phyloP scores from a whole-genome alignment of 805 yeast species.

The Nakazawaea populi region DNA sequence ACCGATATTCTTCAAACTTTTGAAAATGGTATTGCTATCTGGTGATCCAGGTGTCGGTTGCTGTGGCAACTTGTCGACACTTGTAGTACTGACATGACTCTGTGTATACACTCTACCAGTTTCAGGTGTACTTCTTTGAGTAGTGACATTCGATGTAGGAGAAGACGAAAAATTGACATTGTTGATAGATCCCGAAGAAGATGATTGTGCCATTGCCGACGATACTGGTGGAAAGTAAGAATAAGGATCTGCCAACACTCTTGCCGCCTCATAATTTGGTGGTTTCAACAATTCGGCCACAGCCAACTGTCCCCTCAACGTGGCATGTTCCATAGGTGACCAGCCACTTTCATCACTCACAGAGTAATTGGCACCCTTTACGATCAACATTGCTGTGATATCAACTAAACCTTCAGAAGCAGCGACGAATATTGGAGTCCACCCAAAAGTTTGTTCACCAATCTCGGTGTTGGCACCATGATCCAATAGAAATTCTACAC shows the following conservation, averaged over 20 bases:
- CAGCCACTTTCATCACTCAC: conserved; percentile 81
- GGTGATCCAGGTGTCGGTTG: neutral
- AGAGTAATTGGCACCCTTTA: conserved; percentile 46
- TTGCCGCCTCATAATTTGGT: conserved; percentile 28
- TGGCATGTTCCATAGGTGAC: conserved; percentile 97
- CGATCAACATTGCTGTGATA: conserved; percentile 50
- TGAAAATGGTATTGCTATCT: conserved; percentile 7
- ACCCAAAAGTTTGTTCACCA: conserved; percentile 74
- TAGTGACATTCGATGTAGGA: neutral
- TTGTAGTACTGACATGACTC: conserved; percentile 12
- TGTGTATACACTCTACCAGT: neutral
- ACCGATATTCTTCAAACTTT: conserved; percentile 5
- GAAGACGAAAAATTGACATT: neutral
- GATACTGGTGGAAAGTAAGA: conserved; percentile 7
- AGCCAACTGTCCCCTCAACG: conserved; percentile 76
- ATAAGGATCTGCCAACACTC: conserved; percentile 9
- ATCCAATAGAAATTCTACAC: conserved; percentile 50
- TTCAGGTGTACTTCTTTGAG: conserved; percentile 4
- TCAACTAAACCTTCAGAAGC: conserved; percentile 75
- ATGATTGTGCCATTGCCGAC: neutral
- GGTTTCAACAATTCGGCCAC: conserved; percentile 62
- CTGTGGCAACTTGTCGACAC: conserved; percentile 17
- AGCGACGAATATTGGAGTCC: conserved; percentile 92
- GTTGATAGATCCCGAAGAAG: neutral
- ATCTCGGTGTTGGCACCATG: conserved; percentile 69